Evolutionary conservation across 805 yeast species (phyloP).

Genomic region (Millerozyma miso): DNA sequence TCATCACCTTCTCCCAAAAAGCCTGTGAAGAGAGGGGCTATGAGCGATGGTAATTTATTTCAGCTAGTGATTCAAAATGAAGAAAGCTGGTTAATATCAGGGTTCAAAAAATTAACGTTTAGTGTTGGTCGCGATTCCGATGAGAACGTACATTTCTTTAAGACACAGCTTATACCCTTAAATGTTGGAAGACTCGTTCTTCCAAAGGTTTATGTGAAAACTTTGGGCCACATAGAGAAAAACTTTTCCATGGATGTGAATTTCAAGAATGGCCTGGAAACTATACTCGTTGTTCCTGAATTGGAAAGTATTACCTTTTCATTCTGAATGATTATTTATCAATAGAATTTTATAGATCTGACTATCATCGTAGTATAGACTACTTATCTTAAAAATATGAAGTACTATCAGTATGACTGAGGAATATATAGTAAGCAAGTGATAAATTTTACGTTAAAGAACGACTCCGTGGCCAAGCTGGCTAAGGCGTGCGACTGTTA

Average conservation of each 20-base stretch:
- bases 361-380: too few relatives aligned
- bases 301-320: slow-evolving; percentile 57
- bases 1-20: slow-evolving; percentile 16
- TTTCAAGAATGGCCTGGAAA: slow-evolving; percentile 63
- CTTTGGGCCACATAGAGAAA: slow-evolving; percentile 49
- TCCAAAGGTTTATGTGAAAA: slow-evolving; percentile 52
- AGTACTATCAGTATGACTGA: too few relatives aligned
- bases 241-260: slow-evolving; percentile 55
- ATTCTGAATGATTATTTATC: slow-evolving; percentile 32
- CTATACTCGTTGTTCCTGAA: slow-evolving; percentile 69
- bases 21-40: neutral
- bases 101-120: slow-evolving; percentile 56
- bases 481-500: slow-evolving; percentile 10
- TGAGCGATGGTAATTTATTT: slow-evolving; percentile 22
- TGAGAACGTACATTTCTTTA: slow-evolving; percentile 14
- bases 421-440: too few relatives aligned
- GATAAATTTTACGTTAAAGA: too few relatives aligned
- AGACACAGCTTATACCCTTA: slow-evolving; percentile 63
- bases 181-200: slow-evolving; percentile 67
- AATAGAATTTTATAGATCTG: neutral
- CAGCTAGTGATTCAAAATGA: slow-evolving; percentile 46
- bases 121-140: slow-evolving; percentile 21
- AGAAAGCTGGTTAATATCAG: slow-evolving; percentile 81
- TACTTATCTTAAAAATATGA: too few relatives aligned
- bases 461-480: slow-evolving; percentile 11